Conservation (phyloP, 2,329 filamentous ascomycete genomes). For the Nemania sp. region DNA sequence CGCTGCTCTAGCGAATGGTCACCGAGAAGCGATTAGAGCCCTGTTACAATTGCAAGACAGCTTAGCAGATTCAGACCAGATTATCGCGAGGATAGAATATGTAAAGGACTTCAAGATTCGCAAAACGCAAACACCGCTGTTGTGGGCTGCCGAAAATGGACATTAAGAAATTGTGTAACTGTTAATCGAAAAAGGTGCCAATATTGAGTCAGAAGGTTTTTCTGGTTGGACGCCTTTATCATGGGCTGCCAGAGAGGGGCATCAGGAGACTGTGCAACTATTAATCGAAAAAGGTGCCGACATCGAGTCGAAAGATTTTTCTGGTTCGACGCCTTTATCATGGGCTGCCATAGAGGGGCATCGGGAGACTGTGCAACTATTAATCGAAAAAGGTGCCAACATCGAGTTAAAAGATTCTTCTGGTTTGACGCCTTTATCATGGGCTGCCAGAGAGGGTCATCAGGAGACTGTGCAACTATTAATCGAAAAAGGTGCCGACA, state of each 20-base stretch:
- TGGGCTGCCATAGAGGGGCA: neutral
- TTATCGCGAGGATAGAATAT: neutral
- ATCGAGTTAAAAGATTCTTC: neutral
- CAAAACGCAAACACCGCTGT: neutral
- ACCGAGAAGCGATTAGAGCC: constrained; percentile 6
- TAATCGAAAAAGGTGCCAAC: neutral
- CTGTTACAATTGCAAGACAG: neutral
- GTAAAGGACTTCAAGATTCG: neutral
- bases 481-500: neutral
- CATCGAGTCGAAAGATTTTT: neutral
- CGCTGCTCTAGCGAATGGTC: constrained; percentile 11
- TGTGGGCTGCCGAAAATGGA: neutral
- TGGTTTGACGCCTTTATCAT: neutral
- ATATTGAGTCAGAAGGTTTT: neutral
- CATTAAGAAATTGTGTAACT: neutral
- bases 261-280: neutral
- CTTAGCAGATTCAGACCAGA: neutral
- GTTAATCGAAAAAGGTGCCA: neutral
- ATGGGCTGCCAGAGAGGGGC: neutral
- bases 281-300: neutral
- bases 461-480: neutral
- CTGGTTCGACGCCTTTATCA: neutral
- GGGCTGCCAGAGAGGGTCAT: neutral
- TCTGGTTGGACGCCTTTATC: neutral
- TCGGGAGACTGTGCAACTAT: neutral